These are phyloP conservation scores for Acer negundo DNA, from an alignment of 345 rosid genomes.

Conservation along the genomic window DNA sequence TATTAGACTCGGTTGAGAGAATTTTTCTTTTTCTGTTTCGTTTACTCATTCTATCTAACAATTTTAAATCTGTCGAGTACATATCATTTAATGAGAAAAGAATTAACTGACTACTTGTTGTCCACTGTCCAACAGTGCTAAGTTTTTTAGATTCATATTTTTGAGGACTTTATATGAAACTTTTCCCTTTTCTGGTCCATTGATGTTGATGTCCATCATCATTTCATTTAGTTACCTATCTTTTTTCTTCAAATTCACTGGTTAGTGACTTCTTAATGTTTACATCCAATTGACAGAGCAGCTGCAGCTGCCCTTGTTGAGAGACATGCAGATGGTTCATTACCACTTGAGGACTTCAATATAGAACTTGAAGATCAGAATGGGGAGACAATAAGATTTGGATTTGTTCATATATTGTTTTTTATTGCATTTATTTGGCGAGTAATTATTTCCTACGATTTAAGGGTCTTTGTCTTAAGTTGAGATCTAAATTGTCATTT, in stretches of 20 bases:
- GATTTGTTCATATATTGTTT: conserved; percentile 18
- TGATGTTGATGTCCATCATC: not conserved
- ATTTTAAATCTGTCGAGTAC: not conserved
- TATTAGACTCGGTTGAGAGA: not conserved
- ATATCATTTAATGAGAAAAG: not conserved
- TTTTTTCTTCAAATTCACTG: not conserved
- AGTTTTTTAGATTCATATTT: not conserved
- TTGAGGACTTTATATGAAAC: not conserved
- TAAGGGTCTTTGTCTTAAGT: conserved; percentile 1
- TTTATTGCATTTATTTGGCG: not conserved
- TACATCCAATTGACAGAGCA: conserved; percentile 50
- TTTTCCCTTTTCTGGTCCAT: not conserved
- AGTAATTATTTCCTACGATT: not conserved
- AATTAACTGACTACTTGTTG: not conserved
- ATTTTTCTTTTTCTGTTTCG: not conserved
- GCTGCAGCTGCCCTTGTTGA: conserved; percentile 75
- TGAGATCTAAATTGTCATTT: conserved; percentile 19
- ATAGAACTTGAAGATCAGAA: conserved; percentile 87
- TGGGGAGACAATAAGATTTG: conserved; percentile 66
- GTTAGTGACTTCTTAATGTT: conserved; percentile 6
- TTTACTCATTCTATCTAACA: not conserved
- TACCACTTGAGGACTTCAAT: conserved; percentile 71
- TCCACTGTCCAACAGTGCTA: not conserved
- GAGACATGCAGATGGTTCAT: conserved; percentile 77
- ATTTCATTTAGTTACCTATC: not conserved